Evolutionary conservation across 1,284 basidiomycete genomes (phyloP), one percentile per base, ranked within the genome.

Genomic region (Ceratobasidium sp.): DNA sequence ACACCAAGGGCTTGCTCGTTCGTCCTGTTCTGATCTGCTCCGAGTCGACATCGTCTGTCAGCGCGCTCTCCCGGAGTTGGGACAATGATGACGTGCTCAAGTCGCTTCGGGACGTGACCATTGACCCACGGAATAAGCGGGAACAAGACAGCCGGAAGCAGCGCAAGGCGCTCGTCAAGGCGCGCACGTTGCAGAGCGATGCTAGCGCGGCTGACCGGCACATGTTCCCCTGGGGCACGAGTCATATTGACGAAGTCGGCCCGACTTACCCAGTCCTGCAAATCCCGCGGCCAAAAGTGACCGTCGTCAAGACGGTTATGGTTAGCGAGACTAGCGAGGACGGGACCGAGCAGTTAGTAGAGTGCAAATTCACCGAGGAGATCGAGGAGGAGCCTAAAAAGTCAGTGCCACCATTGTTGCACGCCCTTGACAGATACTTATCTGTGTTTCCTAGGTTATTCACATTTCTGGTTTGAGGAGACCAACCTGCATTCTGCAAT

Each of bases 321-420:
- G 71, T 64, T 46, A 60, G 71, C 20, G 71, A 75, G 48, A 2
- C 48, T 10, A 7, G 35, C 46, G 33, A 41, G 48, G 71, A 65
- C 59, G 71, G 71, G 5, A 38, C 12, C 30, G 59, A 74, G 60
- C 71, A 59, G 14, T 35, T 75, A 41, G 71, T 75, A 6, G 71
- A 75, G 60, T 60, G 71, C 27, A 75, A 64, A 50, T 27, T 75
- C 35, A 75, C 71, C 33, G 60, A 75, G 33, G 60, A 64, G 44
- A 27, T 75, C 16, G 71, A 75, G 60, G 71, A 75, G 50, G 71
- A 75, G 62, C 71, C 71, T 46, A 75, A 75, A 75, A 75, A 75
- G 71, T 75, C 7, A 75, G 71, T 54, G 3, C 27, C 27, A 23
- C 18, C 23, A n/a, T n/a, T 62, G 30, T 35, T n/a, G 30, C 6